Conservation (phyloP, 139 green algal genomes). For the Ostreobium quekettii region DNA sequence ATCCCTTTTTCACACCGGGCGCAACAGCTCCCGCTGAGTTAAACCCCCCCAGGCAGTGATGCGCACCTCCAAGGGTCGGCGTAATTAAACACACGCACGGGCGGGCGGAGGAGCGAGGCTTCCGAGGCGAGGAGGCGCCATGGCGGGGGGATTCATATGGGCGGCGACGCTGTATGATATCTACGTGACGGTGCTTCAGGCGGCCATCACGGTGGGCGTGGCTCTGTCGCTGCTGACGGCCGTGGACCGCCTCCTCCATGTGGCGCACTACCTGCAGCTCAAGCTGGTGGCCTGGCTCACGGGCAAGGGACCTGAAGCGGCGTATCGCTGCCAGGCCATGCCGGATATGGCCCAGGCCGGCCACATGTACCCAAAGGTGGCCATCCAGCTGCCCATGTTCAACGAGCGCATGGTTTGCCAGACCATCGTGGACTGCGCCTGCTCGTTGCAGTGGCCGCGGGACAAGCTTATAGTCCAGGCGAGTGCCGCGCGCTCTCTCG, state of each 20-base stretch:
- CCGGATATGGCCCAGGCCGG: background rate
- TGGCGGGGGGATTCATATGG: too few species aligned
- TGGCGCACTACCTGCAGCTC: slow-evolving; percentile 7
- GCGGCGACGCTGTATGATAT: slow-evolving; percentile 8
- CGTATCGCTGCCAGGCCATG: background rate
- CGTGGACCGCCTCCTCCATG: slow-evolving; percentile 13
- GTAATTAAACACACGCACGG: too few species aligned
- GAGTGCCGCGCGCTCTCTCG: background rate
- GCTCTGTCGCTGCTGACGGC: slow-evolving; percentile 11
- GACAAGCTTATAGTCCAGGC: slow-evolving; percentile 57
- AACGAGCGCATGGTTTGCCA: slow-evolving; percentile 79
- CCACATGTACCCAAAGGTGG: slow-evolving; percentile 56
- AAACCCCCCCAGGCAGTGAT: too few species aligned
- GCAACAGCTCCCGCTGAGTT: too few species aligned
- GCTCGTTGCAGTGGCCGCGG: slow-evolving; percentile 63
- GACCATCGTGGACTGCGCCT: slow-evolving; percentile 67
- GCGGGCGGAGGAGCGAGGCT: too few species aligned
- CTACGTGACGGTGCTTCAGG: slow-evolving; percentile 14
- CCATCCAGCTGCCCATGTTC: slow-evolving; percentile 93
- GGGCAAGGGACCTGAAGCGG: background rate
- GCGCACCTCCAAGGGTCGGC: too few species aligned
- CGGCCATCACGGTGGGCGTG: background rate
- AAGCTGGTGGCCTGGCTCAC: slow-evolving; percentile 1
- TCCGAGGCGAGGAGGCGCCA: too few species aligned
- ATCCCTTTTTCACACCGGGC: too few species aligned